phyloP scores from a whole-genome alignment of 164 flowering plant species.

The Aristolochia fimbriata region DNA sequence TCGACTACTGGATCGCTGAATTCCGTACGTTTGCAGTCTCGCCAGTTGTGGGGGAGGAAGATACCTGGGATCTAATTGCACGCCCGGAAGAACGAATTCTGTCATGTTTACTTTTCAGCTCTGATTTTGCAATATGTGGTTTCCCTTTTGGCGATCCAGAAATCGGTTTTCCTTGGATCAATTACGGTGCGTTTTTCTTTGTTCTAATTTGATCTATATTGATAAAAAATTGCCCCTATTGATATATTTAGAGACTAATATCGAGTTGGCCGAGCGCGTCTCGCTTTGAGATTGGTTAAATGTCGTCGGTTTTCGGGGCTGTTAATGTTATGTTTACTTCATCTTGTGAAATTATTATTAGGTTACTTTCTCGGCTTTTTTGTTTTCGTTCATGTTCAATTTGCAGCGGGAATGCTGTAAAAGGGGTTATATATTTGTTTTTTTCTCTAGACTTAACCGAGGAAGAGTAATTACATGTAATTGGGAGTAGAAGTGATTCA shows the following conservation, averaged over 20 bases:
- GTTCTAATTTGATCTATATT: neutral
- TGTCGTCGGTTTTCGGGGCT: too few species aligned
- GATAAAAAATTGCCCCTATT: neutral
- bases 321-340: too few species aligned
- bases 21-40: too few species aligned
- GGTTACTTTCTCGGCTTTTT: neutral
- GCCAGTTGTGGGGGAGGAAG: too few species aligned
- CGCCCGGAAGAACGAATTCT: neutral
- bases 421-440: neutral
- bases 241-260: too few species aligned
- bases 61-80: too few species aligned
- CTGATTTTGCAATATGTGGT: slow-evolving; percentile 60
- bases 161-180: slow-evolving; percentile 80
- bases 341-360: neutral
- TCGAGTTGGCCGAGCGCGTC: too few species aligned
- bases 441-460: too few species aligned
- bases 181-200: slow-evolving; percentile 43
- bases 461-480: too few species aligned
- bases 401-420: neutral
- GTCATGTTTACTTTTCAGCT: slow-evolving; percentile 4
- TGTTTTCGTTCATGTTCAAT: neutral
- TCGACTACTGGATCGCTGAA: too few species aligned
- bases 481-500: too few species aligned
- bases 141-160: slow-evolving; percentile 81
- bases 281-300: too few species aligned